phyloP scores from a whole-genome alignment of 2,329 filamentous ascomycete genomes.

The Aureobasidium subglaciale region DNA sequence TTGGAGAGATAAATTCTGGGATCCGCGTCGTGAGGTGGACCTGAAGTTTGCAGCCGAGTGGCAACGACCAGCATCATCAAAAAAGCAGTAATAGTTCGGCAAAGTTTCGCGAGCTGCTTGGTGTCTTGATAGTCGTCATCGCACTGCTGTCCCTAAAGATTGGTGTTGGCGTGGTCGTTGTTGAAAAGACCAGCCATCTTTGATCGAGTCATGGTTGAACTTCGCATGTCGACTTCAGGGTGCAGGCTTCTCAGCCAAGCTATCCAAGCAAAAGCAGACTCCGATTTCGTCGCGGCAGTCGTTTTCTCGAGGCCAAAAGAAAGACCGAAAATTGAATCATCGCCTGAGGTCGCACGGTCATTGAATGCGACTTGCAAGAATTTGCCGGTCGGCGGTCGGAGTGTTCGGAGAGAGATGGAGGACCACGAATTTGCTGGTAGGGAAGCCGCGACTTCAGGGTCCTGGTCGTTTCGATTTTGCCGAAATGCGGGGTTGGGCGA shows the following conservation, averaged over 20 bases:
- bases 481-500: constrained; percentile 1
- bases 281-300: constrained; percentile 7
- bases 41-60: neutral
- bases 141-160: neutral
- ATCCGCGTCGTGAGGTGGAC: constrained; percentile 1
- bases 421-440: neutral
- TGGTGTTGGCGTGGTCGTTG: neutral
- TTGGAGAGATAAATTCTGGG: neutral
- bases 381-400: neutral
- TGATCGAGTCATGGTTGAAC: neutral
- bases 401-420: neutral
- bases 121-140: neutral
- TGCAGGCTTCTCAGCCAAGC: neutral
- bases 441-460: neutral
- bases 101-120: neutral
- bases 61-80: constrained; percentile 8
- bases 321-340: neutral
- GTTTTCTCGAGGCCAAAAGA: neutral
- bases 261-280: neutral
- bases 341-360: neutral
- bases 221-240: neutral
- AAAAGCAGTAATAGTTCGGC: neutral
- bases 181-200: neutral
- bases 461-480: neutral
- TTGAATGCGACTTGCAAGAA: neutral